These are phyloP conservation scores for Orbilia brochopaga DNA, from an alignment of 2,329 filamentous ascomycete genomes.

Conservation along the genomic window DNA sequence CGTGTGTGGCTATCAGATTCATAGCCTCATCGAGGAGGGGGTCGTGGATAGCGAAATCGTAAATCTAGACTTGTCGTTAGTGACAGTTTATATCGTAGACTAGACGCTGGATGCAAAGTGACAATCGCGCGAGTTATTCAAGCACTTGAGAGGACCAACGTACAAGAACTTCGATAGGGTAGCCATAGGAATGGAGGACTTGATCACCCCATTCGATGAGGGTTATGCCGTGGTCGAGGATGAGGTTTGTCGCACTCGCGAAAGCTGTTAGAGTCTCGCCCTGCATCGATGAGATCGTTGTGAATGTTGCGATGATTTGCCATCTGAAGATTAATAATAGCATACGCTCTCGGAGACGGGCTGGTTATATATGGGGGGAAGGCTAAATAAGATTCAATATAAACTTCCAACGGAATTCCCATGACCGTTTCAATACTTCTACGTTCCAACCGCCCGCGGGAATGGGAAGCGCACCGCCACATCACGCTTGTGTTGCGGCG, in stretches of 20 bases:
- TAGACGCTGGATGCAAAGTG: neutral
- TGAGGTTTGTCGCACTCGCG: constrained; percentile 29
- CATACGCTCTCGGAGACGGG: neutral
- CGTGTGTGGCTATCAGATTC: constrained; percentile 18
- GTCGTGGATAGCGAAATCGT: constrained; percentile 37
- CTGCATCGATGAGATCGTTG: neutral
- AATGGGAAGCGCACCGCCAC: neutral
- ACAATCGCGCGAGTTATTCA: neutral
- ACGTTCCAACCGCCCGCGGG: no score
- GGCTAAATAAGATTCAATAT: neutral
- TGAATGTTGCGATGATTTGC: neutral
- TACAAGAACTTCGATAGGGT: constrained; percentile 23
- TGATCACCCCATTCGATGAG: constrained; percentile 44
- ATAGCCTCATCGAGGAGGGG: constrained; percentile 21
- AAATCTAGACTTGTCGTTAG: constrained; percentile 12
- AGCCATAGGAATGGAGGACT: constrained; percentile 36
- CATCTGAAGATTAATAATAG: neutral
- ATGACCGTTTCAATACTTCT: neutral
- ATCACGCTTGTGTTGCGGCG: constrained; percentile 11
- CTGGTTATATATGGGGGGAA: neutral
- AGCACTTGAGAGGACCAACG: neutral
- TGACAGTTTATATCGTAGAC: no score
- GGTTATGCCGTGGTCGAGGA: constrained; percentile 28
- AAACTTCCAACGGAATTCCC: neutral
- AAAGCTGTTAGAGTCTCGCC: constrained; percentile 8